Evolutionary conservation across 169 alveolate species (phyloP).

Genomic region (Plasmodium cynomolgi): DNA sequence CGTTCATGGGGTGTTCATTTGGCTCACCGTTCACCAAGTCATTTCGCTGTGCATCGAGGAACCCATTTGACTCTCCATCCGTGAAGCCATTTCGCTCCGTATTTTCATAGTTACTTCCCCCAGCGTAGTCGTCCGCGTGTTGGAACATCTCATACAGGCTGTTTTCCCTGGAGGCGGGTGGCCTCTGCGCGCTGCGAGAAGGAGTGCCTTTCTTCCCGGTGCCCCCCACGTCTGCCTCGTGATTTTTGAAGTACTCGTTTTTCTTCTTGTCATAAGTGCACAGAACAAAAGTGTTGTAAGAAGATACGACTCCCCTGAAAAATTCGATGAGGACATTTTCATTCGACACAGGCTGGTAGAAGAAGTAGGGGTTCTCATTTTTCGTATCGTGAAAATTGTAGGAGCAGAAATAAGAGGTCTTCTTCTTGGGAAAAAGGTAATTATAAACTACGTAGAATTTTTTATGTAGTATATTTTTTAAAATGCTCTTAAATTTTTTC

Average conservation of each 20-base stretch:
- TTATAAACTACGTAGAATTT: conserved; percentile 62
- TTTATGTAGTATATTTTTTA: conserved; percentile 72
- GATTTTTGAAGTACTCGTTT: conserved; percentile 40
- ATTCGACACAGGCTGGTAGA: conserved; percentile 66
- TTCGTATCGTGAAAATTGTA: conserved; percentile 74
- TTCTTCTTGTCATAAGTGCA: conserved; percentile 54
- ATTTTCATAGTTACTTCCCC: not conserved
- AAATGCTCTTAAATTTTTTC: conserved; percentile 48
- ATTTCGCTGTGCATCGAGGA: not conserved
- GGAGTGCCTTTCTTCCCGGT: not conserved
- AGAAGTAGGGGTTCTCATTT: conserved; percentile 72
- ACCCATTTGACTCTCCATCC: not conserved
- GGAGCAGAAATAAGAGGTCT: conserved; percentile 70
- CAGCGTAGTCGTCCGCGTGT: not conserved
- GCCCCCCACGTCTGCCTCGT: not conserved
- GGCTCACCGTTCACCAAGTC: not conserved
- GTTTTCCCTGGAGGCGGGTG: not conserved
- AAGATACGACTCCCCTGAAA: conserved; percentile 59
- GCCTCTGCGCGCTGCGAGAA: not conserved
- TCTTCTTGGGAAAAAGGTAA: conserved; percentile 51
- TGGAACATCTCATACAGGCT: not conserved
- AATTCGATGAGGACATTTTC: conserved; percentile 51
- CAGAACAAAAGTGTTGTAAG: conserved; percentile 58
- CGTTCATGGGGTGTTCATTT: not conserved
- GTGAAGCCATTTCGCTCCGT: not conserved